Conservation (phyloP, 2,329 filamentous ascomycete genomes). For the Pseudogymnoascus sp. region DNA sequence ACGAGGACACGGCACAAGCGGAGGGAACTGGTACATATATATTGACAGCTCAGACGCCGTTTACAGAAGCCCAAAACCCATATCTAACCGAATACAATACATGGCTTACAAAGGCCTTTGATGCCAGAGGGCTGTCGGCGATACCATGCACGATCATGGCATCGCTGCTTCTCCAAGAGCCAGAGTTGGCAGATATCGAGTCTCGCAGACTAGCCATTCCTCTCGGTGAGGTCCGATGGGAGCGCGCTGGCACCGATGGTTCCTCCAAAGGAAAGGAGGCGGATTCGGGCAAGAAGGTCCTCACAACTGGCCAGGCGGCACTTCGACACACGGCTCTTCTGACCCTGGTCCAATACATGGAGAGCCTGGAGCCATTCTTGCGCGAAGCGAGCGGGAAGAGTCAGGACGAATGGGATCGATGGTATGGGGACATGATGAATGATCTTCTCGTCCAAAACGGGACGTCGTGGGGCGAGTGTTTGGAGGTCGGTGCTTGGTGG, state of each 20-base stretch:
- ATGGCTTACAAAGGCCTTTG: conserved; percentile 71
- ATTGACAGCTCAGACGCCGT: conserved; percentile 73
- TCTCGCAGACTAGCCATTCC: conserved; percentile 79
- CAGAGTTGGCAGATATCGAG: conserved; percentile 63
- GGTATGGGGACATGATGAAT: conserved; percentile 80
- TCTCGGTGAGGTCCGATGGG: conserved; percentile 77
- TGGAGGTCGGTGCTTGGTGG: conserved; percentile 81
- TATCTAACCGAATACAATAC: conserved; percentile 76
- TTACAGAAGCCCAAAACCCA: conserved; percentile 71
- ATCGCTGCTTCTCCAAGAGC: conserved; percentile 72
- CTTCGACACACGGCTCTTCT: conserved; percentile 72
- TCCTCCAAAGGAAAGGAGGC: conserved; percentile 26
- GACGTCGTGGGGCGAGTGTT: conserved; percentile 74
- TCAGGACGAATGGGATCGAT: conserved; percentile 85
- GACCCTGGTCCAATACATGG: conserved; percentile 74
- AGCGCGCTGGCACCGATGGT: conserved; percentile 62
- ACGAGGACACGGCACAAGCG: conserved; percentile 56
- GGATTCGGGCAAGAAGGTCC: conserved; percentile 21
- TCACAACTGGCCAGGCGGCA: conserved; percentile 57
- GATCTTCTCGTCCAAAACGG: conserved; percentile 73
- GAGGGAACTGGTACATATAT: conserved; percentile 70
- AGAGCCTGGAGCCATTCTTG: conserved; percentile 74
- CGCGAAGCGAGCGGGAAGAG: conserved; percentile 78
- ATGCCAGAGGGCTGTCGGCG: conserved; percentile 58
- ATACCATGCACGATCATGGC: conserved; percentile 73